Base-by-base conservation (phyloP, 1,139 yeast species). In the Blastobotrys petasosporus region DNA sequence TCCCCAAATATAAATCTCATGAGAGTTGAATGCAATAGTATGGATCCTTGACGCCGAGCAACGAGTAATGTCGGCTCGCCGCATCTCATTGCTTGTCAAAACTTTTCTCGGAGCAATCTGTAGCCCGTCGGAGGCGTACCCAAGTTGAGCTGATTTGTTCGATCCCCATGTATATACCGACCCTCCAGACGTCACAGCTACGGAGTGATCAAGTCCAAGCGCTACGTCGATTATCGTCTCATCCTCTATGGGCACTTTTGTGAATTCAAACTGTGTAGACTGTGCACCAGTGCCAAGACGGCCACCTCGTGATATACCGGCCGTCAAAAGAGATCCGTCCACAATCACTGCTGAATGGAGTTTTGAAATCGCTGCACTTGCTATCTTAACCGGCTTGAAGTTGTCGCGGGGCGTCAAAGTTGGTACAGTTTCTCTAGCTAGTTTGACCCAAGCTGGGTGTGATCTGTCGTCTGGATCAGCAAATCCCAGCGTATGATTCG, bases 111-210 rank as follows among this genome's bases (percentile, higher is more conserved):
- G 94, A 0, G 59, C 51, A 3, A 70, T 54, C 44, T 73, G 75
- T 2, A 13, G 17, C 9, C 51, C 50, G 16, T 58, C 56, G 1
- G 77, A 68, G 0, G 67, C 59, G 52, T 74, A 75, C 0, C 95
- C 95, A 15, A 86, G 65, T 60, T 86, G 95, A 16, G 75, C 75
- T 57, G 64, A 74, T 28, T 71, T 69, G 58, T 86, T 86, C 50
- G 79, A 69, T 0, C 97, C 97, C 95, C 95, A 88, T 0, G 90
- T 66, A 53, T 71, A 84, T 1, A 86, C 68, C 15, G 72, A 73
- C 34, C 81, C 80, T 9, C 65, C 58, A 1, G 66, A 56, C 0
- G 84, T 75, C 20, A 85, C 58, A 0, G 73, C 75, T 2, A 86
- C 58, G 0, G 87, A 70, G 60, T 86, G 95, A 55, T 83, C 84